Percentiles rank a stretch among this genome's conserved stretches.
phyloP scores from a whole-genome alignment of 2,329 filamentous ascomycete genomes.

The Dactylonectria estremocensis region DNA sequence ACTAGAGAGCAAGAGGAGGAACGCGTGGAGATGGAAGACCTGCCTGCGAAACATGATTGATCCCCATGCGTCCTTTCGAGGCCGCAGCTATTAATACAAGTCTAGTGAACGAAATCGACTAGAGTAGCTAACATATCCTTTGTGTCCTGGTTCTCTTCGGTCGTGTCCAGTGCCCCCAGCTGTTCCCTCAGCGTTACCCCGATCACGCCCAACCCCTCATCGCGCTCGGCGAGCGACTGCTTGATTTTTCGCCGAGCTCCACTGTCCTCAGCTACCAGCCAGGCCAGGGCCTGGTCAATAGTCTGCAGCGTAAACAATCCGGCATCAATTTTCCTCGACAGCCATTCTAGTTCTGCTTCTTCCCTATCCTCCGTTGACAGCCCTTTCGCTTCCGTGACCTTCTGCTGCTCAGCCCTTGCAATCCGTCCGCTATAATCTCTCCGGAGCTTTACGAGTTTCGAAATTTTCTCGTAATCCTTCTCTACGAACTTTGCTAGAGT shows the following conservation, averaged over 20 bases:
- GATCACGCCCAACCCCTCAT: slow-evolving; percentile 76
- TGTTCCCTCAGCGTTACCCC: slow-evolving; percentile 77
- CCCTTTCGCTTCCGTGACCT: slow-evolving; percentile 41
- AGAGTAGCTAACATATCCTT: slow-evolving; percentile 70
- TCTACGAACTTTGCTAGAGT: slow-evolving; percentile 95
- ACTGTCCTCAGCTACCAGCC: slow-evolving; percentile 91
- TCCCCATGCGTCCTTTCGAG: slow-evolving; percentile 26
- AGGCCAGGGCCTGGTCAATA: slow-evolving; percentile 88
- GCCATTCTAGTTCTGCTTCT: slow-evolving; percentile 78
- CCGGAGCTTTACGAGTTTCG: slow-evolving; percentile 79
- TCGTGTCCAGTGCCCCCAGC: slow-evolving; percentile 67
- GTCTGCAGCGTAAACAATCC: slow-evolving; percentile 88
- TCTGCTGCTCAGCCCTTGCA: slow-evolving; percentile 70
- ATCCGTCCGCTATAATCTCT: slow-evolving; percentile 77
- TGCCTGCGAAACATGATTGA: slow-evolving; percentile 33
- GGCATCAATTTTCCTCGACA: slow-evolving; percentile 83
- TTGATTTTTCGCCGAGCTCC: slow-evolving; percentile 79
- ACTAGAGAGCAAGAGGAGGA: slow-evolving; percentile 33
- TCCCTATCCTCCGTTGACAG: slow-evolving; percentile 51
- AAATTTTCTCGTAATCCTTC: slow-evolving; percentile 90
- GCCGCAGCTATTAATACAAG: slow-evolving; percentile 41
- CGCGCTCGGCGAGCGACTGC: slow-evolving; percentile 75
- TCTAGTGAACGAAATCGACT: slow-evolving; percentile 63
- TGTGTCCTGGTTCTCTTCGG: slow-evolving; percentile 72
- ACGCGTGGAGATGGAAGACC: slow-evolving; percentile 19